These are phyloP conservation scores for Vicia faba DNA, from an alignment of 306 rosid genomes.

Conservation along the genomic window DNA sequence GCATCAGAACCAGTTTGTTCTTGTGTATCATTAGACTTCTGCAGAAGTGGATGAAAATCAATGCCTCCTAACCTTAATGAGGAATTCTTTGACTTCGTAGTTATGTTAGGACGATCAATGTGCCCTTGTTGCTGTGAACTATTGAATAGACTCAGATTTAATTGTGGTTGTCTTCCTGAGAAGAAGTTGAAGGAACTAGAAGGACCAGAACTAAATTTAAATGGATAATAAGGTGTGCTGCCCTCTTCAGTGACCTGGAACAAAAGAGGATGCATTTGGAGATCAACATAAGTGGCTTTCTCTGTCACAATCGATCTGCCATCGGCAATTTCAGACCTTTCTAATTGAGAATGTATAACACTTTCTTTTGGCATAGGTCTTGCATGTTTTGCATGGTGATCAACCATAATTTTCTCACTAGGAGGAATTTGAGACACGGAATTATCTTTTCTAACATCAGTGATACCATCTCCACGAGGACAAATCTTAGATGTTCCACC, in stretches of 20 bases:
- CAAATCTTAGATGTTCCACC: slow-evolving; percentile 51
- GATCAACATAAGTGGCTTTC: slow-evolving; percentile 54
- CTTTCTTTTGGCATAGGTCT: slow-evolving; percentile 38
- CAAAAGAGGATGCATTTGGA: slow-evolving; percentile 93
- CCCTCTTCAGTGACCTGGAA: slow-evolving; percentile 79
- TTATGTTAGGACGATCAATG: slow-evolving; percentile 46
- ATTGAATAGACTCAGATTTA: slow-evolving; percentile 70
- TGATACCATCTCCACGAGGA: slow-evolving; percentile 49
- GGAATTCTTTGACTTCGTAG: slow-evolving; percentile 55
- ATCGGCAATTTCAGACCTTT: slow-evolving; percentile 48
- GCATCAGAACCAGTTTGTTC: slow-evolving; percentile 44
- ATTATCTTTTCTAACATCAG: slow-evolving; percentile 46
- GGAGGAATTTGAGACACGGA: slow-evolving; percentile 48
- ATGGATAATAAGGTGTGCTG: slow-evolving; percentile 55
- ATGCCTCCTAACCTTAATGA: slow-evolving; percentile 56
- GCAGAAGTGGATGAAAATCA: slow-evolving; percentile 96
- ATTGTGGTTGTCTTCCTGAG: slow-evolving; percentile 73
- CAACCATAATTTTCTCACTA: slow-evolving; percentile 40
- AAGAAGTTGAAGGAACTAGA: slow-evolving; percentile 66
- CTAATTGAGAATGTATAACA: slow-evolving; percentile 38
- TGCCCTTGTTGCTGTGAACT: slow-evolving; percentile 64
- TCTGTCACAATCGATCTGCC: slow-evolving; percentile 56
- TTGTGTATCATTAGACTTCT: slow-evolving; percentile 59
- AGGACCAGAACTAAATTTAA: slow-evolving; percentile 54
- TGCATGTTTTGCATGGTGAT: slow-evolving; percentile 38